Evolutionary conservation across 129 eudicot genomes (phyloP), one percentile per base, ranked within the genome.

Genomic region (Scalesia atractyloides): DNA sequence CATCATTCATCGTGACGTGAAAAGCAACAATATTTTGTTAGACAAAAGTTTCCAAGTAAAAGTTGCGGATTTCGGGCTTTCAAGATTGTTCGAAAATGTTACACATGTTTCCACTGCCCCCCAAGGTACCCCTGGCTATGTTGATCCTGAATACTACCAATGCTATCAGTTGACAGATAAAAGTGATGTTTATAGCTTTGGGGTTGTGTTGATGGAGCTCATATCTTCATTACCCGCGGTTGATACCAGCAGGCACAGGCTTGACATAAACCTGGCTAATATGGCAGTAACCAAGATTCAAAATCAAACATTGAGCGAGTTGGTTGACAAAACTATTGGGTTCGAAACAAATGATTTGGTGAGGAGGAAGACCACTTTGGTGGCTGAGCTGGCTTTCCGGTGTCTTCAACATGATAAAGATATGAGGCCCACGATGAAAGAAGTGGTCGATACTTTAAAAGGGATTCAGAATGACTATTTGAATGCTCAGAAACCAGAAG

Each of bases 21-120:
- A 91, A 62, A 88, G 90, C 73, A 88, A 67, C 74, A 91, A 91
- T 82, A 84, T 91, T 52, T 91, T 91, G 13, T 68, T 91, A 9
- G 97, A 91, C 73, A 80, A 84, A 19, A 73, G 76, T 56, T 91
- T 88, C 77, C 79, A 84, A 7, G 95, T 86, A 2, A 91, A 91
- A 76, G 97, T 91, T 37, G 97, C 97, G 0, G 92, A 91, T 84
- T 91, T 91, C 16, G 97, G 96, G 0, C 5, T 59, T 10, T 59
- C 65, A 59, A 59, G 65, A 59, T 15, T 59, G 41, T 59, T 59
- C 13, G 82, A 49, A 22, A 81, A 86, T 6, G 92, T 83, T 64
- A 85, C 97, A 5, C 97, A 91, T 49, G 95, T 91, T 4, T 91
- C 97, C 14, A 91, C 97, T 0, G 95, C 95, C 4, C 97, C 97